Evolutionary conservation across 805 yeast genomes (phyloP).

Genomic region (Tetrapisispora fleetii): DNA sequence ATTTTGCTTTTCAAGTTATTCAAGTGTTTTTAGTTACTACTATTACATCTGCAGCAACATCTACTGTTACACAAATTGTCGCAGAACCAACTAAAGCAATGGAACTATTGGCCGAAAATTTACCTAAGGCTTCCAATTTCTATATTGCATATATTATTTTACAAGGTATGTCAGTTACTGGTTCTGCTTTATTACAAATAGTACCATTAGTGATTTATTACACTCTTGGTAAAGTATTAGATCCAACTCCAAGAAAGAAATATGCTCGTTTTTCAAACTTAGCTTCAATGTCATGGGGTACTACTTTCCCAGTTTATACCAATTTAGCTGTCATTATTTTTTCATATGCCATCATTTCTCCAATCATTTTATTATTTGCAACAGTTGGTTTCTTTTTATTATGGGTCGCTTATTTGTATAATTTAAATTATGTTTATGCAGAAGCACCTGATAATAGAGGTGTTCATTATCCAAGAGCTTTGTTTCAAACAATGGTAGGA

Average conservation of each 20-base stretch:
- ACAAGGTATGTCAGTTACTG: constrained; percentile 58
- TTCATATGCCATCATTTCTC: constrained; percentile 67
- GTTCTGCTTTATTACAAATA: constrained; percentile 57
- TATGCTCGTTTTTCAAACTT: constrained; percentile 48
- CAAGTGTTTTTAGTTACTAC: constrained; percentile 67
- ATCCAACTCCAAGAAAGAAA: constrained; percentile 58
- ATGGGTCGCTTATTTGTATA: constrained; percentile 72
- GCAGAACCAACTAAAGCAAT: constrained; percentile 50
- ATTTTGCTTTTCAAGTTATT: constrained; percentile 59
- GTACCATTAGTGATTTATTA: constrained; percentile 50
- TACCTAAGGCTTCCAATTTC: constrained; percentile 68
- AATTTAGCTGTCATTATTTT: constrained; percentile 60
- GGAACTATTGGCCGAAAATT: constrained; percentile 49
- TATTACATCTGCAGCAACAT: constrained; percentile 59
- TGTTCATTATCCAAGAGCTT: constrained; percentile 73
- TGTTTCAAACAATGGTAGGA: constrained; percentile 83
- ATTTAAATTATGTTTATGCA: constrained; percentile 56
- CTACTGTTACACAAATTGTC: constrained; percentile 53
- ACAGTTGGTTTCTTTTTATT: constrained; percentile 58
- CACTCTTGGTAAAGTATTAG: constrained; percentile 46
- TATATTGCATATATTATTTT: constrained; percentile 56
- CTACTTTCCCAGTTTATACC: constrained; percentile 65
- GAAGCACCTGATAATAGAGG: constrained; percentile 74
- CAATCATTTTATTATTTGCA: constrained; percentile 70
- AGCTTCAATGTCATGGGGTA: constrained; percentile 57